Evolutionary conservation across 148 eudicot species (phyloP), one percentile per base, ranked within the genome.

Genomic region (Tetragonia tetragonoides): DNA sequence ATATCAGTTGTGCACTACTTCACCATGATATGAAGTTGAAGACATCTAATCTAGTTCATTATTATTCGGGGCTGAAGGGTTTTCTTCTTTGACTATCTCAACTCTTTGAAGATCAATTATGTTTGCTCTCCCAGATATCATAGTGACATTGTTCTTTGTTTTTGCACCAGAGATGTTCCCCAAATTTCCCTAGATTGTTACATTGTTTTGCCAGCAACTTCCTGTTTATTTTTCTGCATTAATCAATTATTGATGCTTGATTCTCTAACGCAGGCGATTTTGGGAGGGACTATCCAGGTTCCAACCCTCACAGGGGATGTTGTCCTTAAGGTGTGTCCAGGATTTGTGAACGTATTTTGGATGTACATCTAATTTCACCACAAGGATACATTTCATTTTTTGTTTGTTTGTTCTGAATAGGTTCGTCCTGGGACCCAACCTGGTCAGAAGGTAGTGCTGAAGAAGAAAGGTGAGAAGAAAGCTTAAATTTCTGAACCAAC

Each of bases 351-450:
- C 41, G 10, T 47, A 12, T 68, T 56, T 10, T 53, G 47, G 3
- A 53, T 38, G 56, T 69, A 9, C 38, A 6, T 37, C 10, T 23
- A 46, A 10, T 54, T 79, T 73, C 6, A 24, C 42, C 6, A 21
- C n/a, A 39, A 20, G 44, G 28, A 18, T 69, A 71, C 61, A 75
- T 65, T n/a, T 61, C 49, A 23, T 9, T 3, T 11, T 66, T 71
- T 46, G 42, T 24, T 57, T 42, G 47, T 42, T 39, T 69, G 20
- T 69, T 78, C 65, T 78, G 63, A 77, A 76, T 82, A 93, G 98
- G 97, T 95, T 67, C 96, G 96, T 66, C 89, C 99, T 28, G 99
- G 99, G 57, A 91, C 99, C 64, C 99, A 95, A 86, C 97, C 99
- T 78, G 97, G 96, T 53, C 99, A 95, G 82, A 95, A 95, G 83